A percentile compares a stretch with the other conserved stretches of the same genome.
These are phyloP conservation scores for Russula olivacea DNA, from an alignment of 768 basidiomycete genomes.

Conservation along the genomic window DNA sequence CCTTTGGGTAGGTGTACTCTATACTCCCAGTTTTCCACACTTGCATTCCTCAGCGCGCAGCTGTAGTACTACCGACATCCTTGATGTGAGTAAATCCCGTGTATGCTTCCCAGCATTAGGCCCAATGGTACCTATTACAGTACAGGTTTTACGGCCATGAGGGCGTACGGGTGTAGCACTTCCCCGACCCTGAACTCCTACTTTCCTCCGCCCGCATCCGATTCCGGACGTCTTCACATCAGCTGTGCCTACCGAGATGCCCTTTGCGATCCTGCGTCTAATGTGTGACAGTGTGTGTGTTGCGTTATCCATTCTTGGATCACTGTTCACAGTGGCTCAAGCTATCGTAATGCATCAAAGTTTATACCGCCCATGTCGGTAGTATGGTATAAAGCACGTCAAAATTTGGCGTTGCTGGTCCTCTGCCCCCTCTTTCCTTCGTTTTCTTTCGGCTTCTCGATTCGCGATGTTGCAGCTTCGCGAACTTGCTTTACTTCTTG, in stretches of 20 bases:
- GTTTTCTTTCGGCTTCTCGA: not conserved
- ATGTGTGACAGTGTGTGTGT: not conserved
- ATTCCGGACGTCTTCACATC: not conserved
- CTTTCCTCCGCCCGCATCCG: no score
- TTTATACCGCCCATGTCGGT: not conserved
- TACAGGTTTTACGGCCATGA: not conserved
- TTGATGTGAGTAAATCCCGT: not conserved
- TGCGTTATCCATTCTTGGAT: not conserved
- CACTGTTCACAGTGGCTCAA: not conserved
- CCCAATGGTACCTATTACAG: not conserved
- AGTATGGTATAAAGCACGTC: constrained; percentile 13
- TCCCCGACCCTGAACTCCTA: not conserved
- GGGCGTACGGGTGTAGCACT: not conserved
- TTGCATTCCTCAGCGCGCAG: not conserved
- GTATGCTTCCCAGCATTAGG: not conserved
- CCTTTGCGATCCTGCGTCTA: not conserved
- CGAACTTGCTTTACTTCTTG: constrained; percentile 3
- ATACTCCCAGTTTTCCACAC: not conserved
- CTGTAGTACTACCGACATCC: not conserved
- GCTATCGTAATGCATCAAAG: not conserved
- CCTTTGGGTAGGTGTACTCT: not conserved
- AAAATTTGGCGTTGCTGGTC: not conserved
- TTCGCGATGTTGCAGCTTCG: constrained; percentile 8
- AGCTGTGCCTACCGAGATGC: not conserved
- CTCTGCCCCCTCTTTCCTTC: not conserved